Base-by-base conservation (phyloP, 2,329 filamentous ascomycete genomes). In the Colletotrichum sp. region DNA sequence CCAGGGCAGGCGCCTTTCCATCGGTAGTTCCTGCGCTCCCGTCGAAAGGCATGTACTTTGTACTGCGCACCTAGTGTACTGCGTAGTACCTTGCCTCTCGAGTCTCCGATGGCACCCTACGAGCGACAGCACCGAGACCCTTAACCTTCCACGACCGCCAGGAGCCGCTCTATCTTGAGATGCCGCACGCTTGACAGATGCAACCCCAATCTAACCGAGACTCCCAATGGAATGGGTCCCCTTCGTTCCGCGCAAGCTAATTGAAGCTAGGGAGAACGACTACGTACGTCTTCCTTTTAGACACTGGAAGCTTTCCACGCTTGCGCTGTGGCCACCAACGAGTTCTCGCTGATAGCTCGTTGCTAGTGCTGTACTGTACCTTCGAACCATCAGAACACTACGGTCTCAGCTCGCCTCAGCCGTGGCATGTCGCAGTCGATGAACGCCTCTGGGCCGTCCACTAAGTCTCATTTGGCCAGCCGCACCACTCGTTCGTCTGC, bases 131-230 rank as follows among this genome's bases (percentile, higher is more conserved):
- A 74, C 36, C 44, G 34, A 48, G 34, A 71, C 34, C 63, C 63
- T 67, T 59, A 60, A n/a, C n/a, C 52, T 34, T 9, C n/a, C 24
- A 18, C 18, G 15, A 36, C 60, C 15, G 30, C 44, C 30, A 30
- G 55, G 63, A 57, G 73, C 69, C 63, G 63, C 63, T 68, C 63
- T n/a, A 28, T 72, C 63, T 34, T 48, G 63, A 67, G 62, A 68
- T 64, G 57, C 68, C 32, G 34, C 44, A 44, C 68, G 7, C 32
- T 36, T 68, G 70, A 65, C 70, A 73, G 71, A 65, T 69, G 70
- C 44, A 65, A 69, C 70, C 65, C 44, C 74, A 76, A 74, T 73
- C 44, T 76, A 76, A 76, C 26, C 71, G 74, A 76, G 28, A 75
- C 73, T 73, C 59, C 68, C 64, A 60, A 16, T 44, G 70, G 73